Conservation (phyloP, 78 protist genomes). For the Paulinella micropora region DNA sequence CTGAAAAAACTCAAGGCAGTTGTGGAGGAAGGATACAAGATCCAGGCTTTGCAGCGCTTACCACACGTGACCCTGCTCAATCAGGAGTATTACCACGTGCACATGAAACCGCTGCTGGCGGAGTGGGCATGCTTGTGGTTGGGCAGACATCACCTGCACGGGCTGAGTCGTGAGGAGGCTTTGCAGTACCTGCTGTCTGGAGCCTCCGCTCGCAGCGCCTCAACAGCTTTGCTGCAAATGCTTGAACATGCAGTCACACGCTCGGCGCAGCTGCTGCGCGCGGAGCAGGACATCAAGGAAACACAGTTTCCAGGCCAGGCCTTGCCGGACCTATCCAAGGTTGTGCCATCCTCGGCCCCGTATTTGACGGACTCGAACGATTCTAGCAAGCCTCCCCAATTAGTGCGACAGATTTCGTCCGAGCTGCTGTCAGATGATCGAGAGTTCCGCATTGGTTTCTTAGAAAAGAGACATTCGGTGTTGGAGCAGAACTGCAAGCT, state of each 20-base stretch:
- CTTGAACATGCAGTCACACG: background rate
- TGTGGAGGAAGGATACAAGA: background rate
- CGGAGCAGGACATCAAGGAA: too few species aligned
- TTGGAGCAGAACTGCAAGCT: background rate
- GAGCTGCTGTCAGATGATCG: too few species aligned
- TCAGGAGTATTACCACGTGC: background rate
- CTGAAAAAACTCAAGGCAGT: background rate
- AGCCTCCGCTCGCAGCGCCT: background rate
- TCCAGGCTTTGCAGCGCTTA: conserved; percentile 2
- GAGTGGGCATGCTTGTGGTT: conserved; percentile 23
- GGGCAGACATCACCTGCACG: background rate
- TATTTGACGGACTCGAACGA: too few species aligned
- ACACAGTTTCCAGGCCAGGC: too few species aligned
- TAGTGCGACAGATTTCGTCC: too few species aligned
- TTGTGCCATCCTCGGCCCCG: too few species aligned
- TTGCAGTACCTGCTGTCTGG: too few species aligned
- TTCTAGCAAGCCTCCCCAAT: too few species aligned
- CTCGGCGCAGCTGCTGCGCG: background rate
- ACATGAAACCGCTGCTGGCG: conserved; percentile 22
- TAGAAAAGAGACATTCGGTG: too few species aligned
- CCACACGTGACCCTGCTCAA: conserved; percentile 36
- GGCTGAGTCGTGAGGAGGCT: too few species aligned
- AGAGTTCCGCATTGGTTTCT: too few species aligned
- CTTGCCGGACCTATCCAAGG: too few species aligned
- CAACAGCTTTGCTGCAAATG: background rate